Percentiles rank a stretch among this genome's conserved stretches.
Conservation (phyloP, 192 early-diverging fungal species). For the Coemansia sp. region DNA sequence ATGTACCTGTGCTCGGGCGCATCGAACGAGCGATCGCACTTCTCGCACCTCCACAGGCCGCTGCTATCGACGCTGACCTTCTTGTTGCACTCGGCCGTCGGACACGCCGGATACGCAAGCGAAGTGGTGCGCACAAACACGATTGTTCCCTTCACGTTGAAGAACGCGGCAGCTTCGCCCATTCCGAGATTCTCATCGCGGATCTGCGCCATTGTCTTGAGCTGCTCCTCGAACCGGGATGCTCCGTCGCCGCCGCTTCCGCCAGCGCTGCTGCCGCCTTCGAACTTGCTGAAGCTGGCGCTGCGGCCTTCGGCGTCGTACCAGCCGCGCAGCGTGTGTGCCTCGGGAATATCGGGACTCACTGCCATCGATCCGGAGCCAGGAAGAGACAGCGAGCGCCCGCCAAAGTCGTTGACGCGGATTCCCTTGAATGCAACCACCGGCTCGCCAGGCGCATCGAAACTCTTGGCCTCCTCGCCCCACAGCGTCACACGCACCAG, state of each 20-base stretch:
- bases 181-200: conserved; percentile 70
- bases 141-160: conserved; percentile 70
- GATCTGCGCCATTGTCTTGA: conserved; percentile 69
- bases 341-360: conserved; percentile 80
- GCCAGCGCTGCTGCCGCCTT: conserved; percentile 21
- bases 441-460: conserved; percentile 51
- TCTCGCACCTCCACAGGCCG: conserved; percentile 88
- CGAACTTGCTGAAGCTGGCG: conserved; percentile 40
- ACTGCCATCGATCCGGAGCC: conserved; percentile 49
- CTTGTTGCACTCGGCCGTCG: conserved; percentile 77
- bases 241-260: conserved; percentile 27
- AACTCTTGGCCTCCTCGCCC: conserved; percentile 78
- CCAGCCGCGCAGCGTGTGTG: conserved; percentile 73
- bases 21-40: conserved; percentile 72
- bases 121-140: conserved; percentile 72
- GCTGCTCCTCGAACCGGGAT: conserved; percentile 32
- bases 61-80: conserved; percentile 72
- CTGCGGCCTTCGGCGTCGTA: conserved; percentile 42
- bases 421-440: conserved; percentile 84
- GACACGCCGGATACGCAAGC: conserved; percentile 86
- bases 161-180: conserved; percentile 71
- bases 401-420: conserved; percentile 87
- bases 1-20: conserved; percentile 85
- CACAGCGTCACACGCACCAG: conserved; percentile 82
- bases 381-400: conserved; percentile 62